Evolutionary conservation across 441 rosid species (phyloP), one percentile per base, ranked within the genome.

Genomic region (Cnidoscolus chayamansa): DNA sequence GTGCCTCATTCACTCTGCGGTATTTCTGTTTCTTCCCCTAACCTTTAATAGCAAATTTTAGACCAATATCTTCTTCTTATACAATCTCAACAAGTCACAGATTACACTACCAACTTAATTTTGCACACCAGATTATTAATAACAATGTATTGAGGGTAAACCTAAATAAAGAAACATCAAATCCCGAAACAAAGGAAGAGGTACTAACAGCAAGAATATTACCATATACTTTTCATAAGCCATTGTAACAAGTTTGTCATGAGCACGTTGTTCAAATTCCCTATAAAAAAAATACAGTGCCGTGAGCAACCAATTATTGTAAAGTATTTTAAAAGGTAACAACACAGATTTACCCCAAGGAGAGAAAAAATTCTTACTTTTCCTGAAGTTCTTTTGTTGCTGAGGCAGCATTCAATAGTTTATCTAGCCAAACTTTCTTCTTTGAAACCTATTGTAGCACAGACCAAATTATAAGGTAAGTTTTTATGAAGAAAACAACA

Each of bases 191-290:
- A n/a, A 58, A 56, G 7, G 12, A 19, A 63, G 54, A 74, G 1
- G 12, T 10, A 47, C 7, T 68, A 12, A 61, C 31, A 31, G 55
- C 31, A 54, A 72, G 70, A 73, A 76, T 77, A 76, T 72, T 91
- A 95, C 99, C 96, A 84, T 86, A 79, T 88, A 86, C 79, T 91
- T 95, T 56, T 88, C 86, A 84, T 89, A 93, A 77, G 98, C 96
- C 90, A 90, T 84, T 59, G 76, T 81, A 65, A 90, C 84, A 76
- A 95, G 98, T 75, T 91, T 87, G 76, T 93, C 95, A 79, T 86
- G 81, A 48, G 96, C 94, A 79, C 77, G 84, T 63, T 80, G 89
- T 80, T 86, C 88, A 20, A 93, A 81, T 76, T 88, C 96, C 92
- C 99, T 95, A 75, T 13, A 83, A 35, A 78, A 25, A 74, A 74